A percentile compares a stretch with the other conserved stretches of the same genome.
These are phyloP conservation scores for Rhizopogon vesiculosus DNA, from an alignment of 768 basidiomycete genomes.

Conservation along the genomic window DNA sequence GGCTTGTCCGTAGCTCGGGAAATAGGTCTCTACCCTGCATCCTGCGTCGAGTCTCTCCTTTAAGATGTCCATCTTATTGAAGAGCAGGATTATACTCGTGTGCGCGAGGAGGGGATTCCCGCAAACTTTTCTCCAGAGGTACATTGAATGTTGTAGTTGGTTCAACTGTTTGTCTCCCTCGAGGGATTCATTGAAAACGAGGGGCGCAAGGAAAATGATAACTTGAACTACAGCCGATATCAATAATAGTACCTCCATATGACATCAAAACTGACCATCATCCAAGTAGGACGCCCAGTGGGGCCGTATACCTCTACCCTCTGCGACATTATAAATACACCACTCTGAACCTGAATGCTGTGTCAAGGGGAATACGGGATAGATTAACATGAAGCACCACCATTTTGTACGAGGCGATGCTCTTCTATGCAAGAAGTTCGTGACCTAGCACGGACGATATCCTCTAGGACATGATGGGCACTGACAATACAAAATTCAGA, in stretches of 20 bases:
- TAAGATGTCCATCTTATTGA: constrained; percentile 74
- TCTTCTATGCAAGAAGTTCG: constrained; percentile 74
- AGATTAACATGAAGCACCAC: constrained; percentile 30
- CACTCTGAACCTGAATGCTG: constrained; percentile 45
- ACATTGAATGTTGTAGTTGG: constrained; percentile 67
- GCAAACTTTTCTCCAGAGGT: constrained; percentile 69
- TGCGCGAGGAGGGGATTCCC: constrained; percentile 53
- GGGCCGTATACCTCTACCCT: constrained; percentile 49
- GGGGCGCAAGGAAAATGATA: no score
- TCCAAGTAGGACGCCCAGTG: no score
- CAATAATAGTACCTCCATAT: no score
- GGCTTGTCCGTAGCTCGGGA: constrained; percentile 55
- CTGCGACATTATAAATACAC: constrained; percentile 69
- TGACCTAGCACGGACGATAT: constrained; percentile 69
- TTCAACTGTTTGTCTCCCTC: constrained; percentile 66
- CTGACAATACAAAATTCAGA: not conserved
- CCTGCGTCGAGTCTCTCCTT: constrained; percentile 51
- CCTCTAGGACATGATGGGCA: constrained; percentile 28
- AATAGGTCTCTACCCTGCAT: constrained; percentile 50
- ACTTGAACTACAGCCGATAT: no score
- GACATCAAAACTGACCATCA: no score
- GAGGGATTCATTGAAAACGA: constrained; percentile 68
- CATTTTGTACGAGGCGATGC: constrained; percentile 56
- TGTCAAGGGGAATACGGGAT: constrained; percentile 1
- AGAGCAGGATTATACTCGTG: constrained; percentile 64